These are phyloP conservation scores for Aegilops bicornis DNA, from an alignment of 176 grass and related monocot genomes.

Conservation along the genomic window DNA sequence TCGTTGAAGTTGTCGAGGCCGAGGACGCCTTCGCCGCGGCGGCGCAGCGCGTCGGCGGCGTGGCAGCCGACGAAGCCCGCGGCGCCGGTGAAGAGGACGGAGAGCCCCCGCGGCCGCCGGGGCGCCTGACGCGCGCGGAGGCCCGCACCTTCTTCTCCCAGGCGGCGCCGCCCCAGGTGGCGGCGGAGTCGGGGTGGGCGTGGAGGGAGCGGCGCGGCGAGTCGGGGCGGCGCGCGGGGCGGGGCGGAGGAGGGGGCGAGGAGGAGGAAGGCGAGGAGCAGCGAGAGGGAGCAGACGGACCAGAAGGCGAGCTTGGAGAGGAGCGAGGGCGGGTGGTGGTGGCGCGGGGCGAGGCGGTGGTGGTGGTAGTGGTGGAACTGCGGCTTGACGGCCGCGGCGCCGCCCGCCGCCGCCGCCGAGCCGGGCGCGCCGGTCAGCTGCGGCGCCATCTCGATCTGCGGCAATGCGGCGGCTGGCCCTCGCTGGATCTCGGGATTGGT, in stretches of 20 bases:
- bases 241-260: slow-evolving; percentile 52
- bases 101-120: slow-evolving; percentile 43
- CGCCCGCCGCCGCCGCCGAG: slow-evolving; percentile 37
- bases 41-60: slow-evolving; percentile 64
- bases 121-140: slow-evolving; percentile 53
- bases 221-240: slow-evolving; percentile 26
- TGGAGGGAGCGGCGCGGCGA: slow-evolving; percentile 66
- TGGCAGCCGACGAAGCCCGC: slow-evolving; percentile 81
- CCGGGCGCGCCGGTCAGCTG: slow-evolving; percentile 51
- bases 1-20: slow-evolving; percentile 87
- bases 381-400: slow-evolving; percentile 44
- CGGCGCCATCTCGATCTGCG: slow-evolving; percentile 55
- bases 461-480: slow-evolving; percentile 37
- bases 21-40: slow-evolving; percentile 73
- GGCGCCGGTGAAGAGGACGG: slow-evolving; percentile 76
- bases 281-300: slow-evolving; percentile 73
- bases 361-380: slow-evolving; percentile 85
- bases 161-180: slow-evolving; percentile 63
- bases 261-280: slow-evolving; percentile 76
- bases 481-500: slow-evolving; percentile 27
- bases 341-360: slow-evolving; percentile 61
- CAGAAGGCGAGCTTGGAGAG: slow-evolving; percentile 80
- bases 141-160: slow-evolving; percentile 87
- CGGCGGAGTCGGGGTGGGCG: slow-evolving; percentile 17
- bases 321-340: slow-evolving; percentile 50